Evolutionary conservation across 2,329 filamentous ascomycete species (phyloP).

Genomic region (Epichloe bromicola): DNA sequence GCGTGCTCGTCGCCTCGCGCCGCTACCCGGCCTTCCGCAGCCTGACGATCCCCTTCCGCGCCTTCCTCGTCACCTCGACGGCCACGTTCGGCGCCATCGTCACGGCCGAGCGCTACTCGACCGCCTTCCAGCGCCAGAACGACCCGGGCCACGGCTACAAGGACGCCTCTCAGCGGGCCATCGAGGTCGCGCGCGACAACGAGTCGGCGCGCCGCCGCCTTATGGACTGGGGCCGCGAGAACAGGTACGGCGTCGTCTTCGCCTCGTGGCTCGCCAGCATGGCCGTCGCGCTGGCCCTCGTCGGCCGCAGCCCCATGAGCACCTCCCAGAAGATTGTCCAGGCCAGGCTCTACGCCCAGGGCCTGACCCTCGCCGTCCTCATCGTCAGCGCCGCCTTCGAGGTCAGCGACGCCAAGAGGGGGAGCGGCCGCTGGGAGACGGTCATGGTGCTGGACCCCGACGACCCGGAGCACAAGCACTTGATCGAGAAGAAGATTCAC

Average conservation of each 20-base stretch:
- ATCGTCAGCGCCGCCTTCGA: conserved; percentile 75
- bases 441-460: conserved; percentile 68
- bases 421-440: conserved; percentile 71
- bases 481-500: conserved; percentile 79
- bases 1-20: conserved; percentile 52
- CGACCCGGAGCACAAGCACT: conserved; percentile 68
- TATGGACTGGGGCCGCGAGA: conserved; percentile 60
- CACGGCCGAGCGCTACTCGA: conserved; percentile 59
- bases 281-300: conserved; percentile 58
- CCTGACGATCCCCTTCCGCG: conserved; percentile 78
- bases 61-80: conserved; percentile 74
- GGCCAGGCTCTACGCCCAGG: conserved; percentile 88
- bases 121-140: conserved; percentile 52
- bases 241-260: conserved; percentile 81
- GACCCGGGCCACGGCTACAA: conserved; percentile 57
- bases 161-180: conserved; percentile 45
- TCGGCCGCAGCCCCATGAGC: conserved; percentile 62
- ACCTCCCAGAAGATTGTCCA: conserved; percentile 82
- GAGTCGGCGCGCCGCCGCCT: conserved; percentile 46
- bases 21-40: conserved; percentile 67
- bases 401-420: conserved; percentile 59
- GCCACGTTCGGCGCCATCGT: conserved; percentile 83
- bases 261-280: conserved; percentile 72
- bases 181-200: conserved; percentile 40
- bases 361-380: conserved; percentile 71